Base-by-base conservation (phyloP, 371 early-diverging fungal species). In the Syncephalastrum contaminatum region DNA sequence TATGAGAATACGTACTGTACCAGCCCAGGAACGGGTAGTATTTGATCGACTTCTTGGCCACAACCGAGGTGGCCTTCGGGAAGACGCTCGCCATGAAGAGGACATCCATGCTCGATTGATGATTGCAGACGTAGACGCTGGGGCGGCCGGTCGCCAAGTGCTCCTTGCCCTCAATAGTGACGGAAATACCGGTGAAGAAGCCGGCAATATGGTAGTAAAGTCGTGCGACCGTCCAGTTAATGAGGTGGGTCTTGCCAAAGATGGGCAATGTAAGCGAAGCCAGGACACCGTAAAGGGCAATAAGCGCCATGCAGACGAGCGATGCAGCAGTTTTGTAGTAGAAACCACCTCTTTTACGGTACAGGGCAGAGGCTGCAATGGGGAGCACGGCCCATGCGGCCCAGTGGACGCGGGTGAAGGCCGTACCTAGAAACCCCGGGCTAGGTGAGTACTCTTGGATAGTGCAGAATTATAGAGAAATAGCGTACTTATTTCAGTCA, bases 31-130 rank as follows among this genome's bases (percentile, higher is more conserved):
- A 69, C 15, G 97, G 97, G 52, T 88, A 84, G 65, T 82, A 90
- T 55, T 83, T 83, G 51, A 97, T 63, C n/a, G 73, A 72, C 66
- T 84, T 81, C 71, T 97, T 97, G 36, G 92, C 95, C 63, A 94
- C 83, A 47, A 94, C 83, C 3, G 83, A 81, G 15, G 86, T 79
- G 62, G 83, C 73, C 54, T 80, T 79, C 7, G 92, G 94, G 53
- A 90, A 86, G 8, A 91, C 82, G 19, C 69, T 71, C 13, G 86
- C 89, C 62, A 94, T 75, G 48, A 86, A 62, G 56, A 91, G 63
- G 50, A 94, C 64, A 67, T 97, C 97, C 62, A 94, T 60, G 46
- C 85, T 84, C 27, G 88, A 82, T 69, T 97, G 97, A 75, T 97
- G 97, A 66, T 97, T 97, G 70, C 84, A 83, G 22, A 89, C 81